Base-by-base conservation (phyloP, 768 basidiomycete species). In the Vararia minispora region DNA sequence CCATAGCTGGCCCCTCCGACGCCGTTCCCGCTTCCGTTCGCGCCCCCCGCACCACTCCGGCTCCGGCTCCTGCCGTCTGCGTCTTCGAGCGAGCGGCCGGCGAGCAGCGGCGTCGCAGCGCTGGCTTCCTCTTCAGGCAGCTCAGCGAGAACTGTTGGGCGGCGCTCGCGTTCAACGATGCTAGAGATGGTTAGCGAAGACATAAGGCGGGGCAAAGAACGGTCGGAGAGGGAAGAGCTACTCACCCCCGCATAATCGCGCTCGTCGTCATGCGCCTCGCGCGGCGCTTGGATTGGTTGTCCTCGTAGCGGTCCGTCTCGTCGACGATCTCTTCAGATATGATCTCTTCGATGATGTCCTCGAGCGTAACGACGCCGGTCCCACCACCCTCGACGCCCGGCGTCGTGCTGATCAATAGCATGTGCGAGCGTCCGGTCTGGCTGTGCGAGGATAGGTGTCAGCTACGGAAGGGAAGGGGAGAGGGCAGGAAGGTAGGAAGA, bases 241-340 rank as follows among this genome's bases (percentile, higher is more conserved):
- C 70, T 25, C 23, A 85, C 83, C 84, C 82, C 51, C 74, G 67
- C 82, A 92, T 88, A 27, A 88, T 69, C 6, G 74, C 71, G 6
- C 81, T 72, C 10, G 78, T 87, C 10, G 79, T 80, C 42, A 71
- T 58, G 11, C 91, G 68, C 45, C 70, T 77, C 0, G 85, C 90
- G 6, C 67, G 63, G 42, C 69, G 70, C 53, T 90, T 91, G 36
- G 76, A 79, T 33, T 77, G 77, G 52, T 94, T 95, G 48, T 89
- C 86, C 47, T 86, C 78, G 49, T 83, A 92, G 20, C 78, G 70
- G 59, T 95, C 91, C 2, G 90, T 94, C 59, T 95, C 91, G 51
- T 94, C 91, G 22, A 94, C 83, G 38, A 95, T 94, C 56, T 95
- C 92, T 60, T 95, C 90, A 0, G 84, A 80, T 14, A 97, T 87